Base-by-base conservation (phyloP, 2,329 filamentous ascomycete genomes). In the Aureobasidium zeae region DNA sequence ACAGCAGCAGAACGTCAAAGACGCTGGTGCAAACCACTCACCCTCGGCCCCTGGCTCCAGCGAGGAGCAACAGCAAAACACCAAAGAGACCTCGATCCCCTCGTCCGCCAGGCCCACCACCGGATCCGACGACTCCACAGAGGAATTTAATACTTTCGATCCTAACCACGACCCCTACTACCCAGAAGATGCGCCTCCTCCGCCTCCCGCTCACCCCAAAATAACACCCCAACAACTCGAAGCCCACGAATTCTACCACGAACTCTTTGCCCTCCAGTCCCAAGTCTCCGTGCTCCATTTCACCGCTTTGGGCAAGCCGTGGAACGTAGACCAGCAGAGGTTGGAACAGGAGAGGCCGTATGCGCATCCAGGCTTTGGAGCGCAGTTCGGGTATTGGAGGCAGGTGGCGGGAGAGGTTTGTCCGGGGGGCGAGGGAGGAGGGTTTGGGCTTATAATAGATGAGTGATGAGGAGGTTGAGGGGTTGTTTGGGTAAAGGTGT, bases 291-390 rank as follows among this genome's bases (percentile, higher is more conserved):
- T 58, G 3, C 47, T 58, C 19, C 55, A 58, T 41, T 58, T 57
- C 48, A 51, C 52, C 3, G 56, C 55, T 1, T 34, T 52, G 2
- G 54, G 54, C 15, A 58, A 58, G 45, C 56, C 55, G 6, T 58
- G 56, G 55, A 49, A 24, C 12, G 46, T 50, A 19, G 31, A 47
- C 3, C 29, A 44, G 11, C 39, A 48, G 3, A 24, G 9, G 1
- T 30, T 55, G 17, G 31, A 34, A 10, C 15, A 12, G 6, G 29
- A 21, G 24, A 42, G 47, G 37, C 49, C 53, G 19, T 48, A 55
- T 22, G 52, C 55, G 5, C 56, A 58, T 46, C 55, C 55, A 4
- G 19, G 55, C 13, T 48, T 57, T 9, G 47, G 31, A 5, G 49
- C 52, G 44, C 55, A 58, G 36, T 55, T 56, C 29, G 36, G 34